phyloP scores from a whole-genome alignment of 2,329 filamentous ascomycete species.

The Beauveria pseudobassiana region DNA sequence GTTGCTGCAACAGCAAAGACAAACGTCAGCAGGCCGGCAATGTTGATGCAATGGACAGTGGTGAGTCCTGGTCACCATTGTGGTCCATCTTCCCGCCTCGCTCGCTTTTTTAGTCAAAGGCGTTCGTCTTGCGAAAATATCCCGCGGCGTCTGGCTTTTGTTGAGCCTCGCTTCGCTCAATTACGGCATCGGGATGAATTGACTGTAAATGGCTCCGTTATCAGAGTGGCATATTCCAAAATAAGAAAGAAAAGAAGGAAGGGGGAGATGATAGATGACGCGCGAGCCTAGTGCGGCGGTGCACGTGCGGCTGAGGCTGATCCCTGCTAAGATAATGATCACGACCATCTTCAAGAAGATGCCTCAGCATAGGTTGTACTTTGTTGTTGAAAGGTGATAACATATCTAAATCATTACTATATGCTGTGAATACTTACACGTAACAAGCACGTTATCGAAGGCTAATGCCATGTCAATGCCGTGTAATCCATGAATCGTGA shows the following conservation, averaged over 20 bases:
- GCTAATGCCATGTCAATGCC: too few species aligned
- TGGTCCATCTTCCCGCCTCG: constrained; percentile 16
- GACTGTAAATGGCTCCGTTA: too few species aligned
- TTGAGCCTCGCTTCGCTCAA: background rate
- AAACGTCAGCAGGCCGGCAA: constrained; percentile 40
- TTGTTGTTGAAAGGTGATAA: too few species aligned
- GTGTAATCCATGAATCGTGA: too few species aligned
- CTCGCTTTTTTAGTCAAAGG: background rate
- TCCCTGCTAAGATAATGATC: background rate
- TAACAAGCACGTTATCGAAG: too few species aligned
- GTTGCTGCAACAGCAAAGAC: constrained; percentile 37
- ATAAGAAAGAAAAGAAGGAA: background rate
- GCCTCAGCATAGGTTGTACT: too few species aligned
- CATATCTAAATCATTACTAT: too few species aligned
- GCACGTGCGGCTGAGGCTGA: constrained; percentile 1
- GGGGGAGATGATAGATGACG: background rate
- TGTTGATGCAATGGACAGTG: constrained; percentile 34
- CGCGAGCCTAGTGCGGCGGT: background rate
- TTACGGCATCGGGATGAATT: background rate
- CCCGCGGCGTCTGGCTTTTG: background rate
- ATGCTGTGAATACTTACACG: too few species aligned
- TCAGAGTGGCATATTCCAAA: too few species aligned
- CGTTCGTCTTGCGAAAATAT: background rate
- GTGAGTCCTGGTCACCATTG: constrained; percentile 29
- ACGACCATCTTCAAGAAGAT: too few species aligned